Evolutionary conservation across 495 filamentous ascomycete species (phyloP).

Genomic region (Lophium mytilinum): DNA sequence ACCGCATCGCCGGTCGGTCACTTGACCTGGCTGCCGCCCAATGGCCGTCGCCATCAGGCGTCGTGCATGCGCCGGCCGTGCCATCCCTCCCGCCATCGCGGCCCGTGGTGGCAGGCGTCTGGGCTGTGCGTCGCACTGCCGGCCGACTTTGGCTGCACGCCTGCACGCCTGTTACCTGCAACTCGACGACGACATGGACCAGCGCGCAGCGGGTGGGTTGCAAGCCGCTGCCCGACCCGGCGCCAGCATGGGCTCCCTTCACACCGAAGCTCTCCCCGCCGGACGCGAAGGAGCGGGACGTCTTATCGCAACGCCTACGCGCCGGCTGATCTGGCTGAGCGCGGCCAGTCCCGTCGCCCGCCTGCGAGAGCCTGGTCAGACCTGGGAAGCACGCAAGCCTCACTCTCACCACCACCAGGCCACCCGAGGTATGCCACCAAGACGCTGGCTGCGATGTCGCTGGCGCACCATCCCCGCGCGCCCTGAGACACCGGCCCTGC

Average conservation of each 20-base stretch:
- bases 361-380: too few relatives aligned
- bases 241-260: neutral
- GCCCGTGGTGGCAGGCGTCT: constrained; percentile 38
- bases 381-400: too few relatives aligned
- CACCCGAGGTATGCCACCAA: too few relatives aligned
- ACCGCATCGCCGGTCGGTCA: constrained; percentile 60
- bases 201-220: too few relatives aligned
- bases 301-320: constrained; percentile 26
- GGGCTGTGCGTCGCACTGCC: neutral
- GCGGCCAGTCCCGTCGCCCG: too few relatives aligned
- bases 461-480: constrained; percentile 1
- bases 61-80: too few relatives aligned
- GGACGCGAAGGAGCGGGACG: neutral
- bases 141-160: neutral
- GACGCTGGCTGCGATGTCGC: constrained; percentile 26
- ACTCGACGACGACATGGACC: constrained; percentile 2
- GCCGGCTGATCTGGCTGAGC: constrained; percentile 21
- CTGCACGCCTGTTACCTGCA: too few relatives aligned
- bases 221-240: neutral
- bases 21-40: constrained; percentile 47
- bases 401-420: neutral
- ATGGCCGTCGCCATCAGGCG: constrained; percentile 3
- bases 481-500: neutral
- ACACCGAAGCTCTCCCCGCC: neutral
- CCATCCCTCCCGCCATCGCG: too few relatives aligned